Evolutionary conservation across 208 protist species (phyloP).

Genomic region (Angomonas desouzai): DNA sequence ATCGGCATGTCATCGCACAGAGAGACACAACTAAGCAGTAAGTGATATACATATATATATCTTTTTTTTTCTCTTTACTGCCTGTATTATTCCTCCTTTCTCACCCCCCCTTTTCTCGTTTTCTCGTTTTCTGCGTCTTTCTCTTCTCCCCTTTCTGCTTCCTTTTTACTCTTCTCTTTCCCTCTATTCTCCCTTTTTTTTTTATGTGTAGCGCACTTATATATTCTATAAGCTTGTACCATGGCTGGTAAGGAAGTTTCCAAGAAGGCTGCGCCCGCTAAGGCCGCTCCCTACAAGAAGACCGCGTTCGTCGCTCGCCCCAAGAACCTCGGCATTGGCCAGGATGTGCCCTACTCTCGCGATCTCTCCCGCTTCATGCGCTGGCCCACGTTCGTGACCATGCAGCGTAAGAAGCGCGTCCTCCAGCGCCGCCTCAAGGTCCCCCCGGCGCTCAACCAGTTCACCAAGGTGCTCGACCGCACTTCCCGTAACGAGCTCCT

Average conservation of each 20-base stretch:
- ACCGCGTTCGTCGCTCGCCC: conserved; percentile 77
- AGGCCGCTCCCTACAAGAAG: conserved; percentile 80
- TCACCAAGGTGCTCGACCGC: conserved; percentile 92
- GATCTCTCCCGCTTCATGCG: conserved; percentile 98
- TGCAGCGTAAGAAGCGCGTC: conserved; percentile 98
- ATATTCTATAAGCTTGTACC: conserved; percentile 13
- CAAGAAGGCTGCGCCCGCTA: conserved; percentile 57
- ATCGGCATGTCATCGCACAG: too few relatives aligned
- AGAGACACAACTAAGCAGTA: too few relatives aligned
- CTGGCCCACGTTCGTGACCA: conserved; percentile 98
- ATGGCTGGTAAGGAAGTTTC: conserved; percentile 89
- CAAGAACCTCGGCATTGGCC: conserved; percentile 92
- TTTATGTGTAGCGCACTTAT: conserved; percentile 14
- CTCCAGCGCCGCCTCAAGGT: conserved; percentile 98
- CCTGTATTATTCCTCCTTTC: too few relatives aligned
- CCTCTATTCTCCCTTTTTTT: conserved; percentile 6
- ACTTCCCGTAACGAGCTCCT: conserved; percentile 95
- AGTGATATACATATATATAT: too few relatives aligned
- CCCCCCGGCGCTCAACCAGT: conserved; percentile 84
- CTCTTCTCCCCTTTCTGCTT: too few relatives aligned
- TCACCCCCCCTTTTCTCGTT: too few relatives aligned
- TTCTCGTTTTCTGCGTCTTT: too few relatives aligned
- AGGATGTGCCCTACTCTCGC: conserved; percentile 90
- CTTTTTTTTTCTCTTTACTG: too few relatives aligned
- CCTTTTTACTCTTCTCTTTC: too few relatives aligned